Evolutionary conservation across 129 eudicot species (phyloP), one percentile per base, ranked within the genome.

Genomic region (Chrysanthemum makinoi): DNA sequence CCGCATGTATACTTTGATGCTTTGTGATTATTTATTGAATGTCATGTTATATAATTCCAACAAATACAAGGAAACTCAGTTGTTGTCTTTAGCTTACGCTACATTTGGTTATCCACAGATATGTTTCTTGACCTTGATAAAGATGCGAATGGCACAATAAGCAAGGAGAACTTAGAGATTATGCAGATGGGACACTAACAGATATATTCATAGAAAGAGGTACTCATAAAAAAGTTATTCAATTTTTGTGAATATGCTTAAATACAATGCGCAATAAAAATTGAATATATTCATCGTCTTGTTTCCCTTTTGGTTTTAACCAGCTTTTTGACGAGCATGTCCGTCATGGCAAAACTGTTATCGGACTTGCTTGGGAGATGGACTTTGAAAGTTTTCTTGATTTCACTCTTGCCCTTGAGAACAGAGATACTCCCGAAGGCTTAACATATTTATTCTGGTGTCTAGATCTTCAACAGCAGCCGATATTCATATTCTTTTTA

Each of bases 171-270:
- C 98, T 91, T 79, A 75, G 85, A 77, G 91, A 77, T 43, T 91
- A 91, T 69, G 98, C 96, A 52, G 98, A 91, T 77, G 98, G 87
- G 49, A 84, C 98, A 5, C 74, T 91, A 3, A 91, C 98, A 50
- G 89, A 91, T 81, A 86, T 91, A 62, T 91, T 91, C 68, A 84
- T 91, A 62, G 95, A 91, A 78, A 91, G 98, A 81, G 98, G 98
- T 91, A 78, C 16, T 39, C 0, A 0, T 61, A 12, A 6, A n/a
- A n/a, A 48, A 20, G n/a, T 65, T 14, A 26, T 1, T 8, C 10
- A 39, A 1, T 39, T 39, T 39, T 6, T 39, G 46, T 39, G 44
- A 39, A 39, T 8, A 39, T 6, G 9, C 9, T 8, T 39, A 6
- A 8, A 39, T 7, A 39, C 46, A 7, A 39, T 39, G 46, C 1